Conservation (phyloP, 192 early-diverging fungal genomes). For the Backusella sp. region DNA sequence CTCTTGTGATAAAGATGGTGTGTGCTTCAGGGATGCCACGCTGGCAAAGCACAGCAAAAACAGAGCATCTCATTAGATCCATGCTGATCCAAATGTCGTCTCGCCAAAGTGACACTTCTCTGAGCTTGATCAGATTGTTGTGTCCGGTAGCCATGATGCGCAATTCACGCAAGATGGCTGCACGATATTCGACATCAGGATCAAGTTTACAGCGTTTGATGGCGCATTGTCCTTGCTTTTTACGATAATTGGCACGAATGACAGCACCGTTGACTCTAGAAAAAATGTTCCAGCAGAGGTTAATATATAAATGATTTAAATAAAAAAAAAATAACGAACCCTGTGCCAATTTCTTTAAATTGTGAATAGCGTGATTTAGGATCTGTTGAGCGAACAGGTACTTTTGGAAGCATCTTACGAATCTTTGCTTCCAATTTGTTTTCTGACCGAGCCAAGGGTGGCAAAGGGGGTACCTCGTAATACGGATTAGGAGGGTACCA, state of each 20-base stretch:
- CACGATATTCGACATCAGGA: conserved; percentile 35
- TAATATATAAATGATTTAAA: background rate
- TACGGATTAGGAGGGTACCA: conserved; percentile 37
- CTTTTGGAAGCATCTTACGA: conserved; percentile 30
- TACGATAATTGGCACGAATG: conserved; percentile 33
- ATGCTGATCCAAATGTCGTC: conserved; percentile 44
- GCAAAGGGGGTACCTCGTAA: conserved; percentile 31
- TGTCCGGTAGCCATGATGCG: conserved; percentile 38
- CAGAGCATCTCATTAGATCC: conserved; percentile 41
- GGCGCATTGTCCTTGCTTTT: conserved; percentile 30
- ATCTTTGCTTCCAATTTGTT: conserved; percentile 37
- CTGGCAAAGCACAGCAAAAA: conserved; percentile 40
- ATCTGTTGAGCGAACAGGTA: conserved; percentile 17
- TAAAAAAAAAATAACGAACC: background rate
- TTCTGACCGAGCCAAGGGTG: conserved; percentile 33
- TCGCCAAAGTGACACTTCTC: conserved; percentile 36
- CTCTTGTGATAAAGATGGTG: conserved; percentile 35
- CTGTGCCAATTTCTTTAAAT: conserved; percentile 36
- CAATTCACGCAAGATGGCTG: conserved; percentile 39
- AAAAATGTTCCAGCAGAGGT: background rate
- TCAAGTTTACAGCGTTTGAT: conserved; percentile 42
- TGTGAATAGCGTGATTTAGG: conserved; percentile 30
- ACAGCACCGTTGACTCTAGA: conserved; percentile 40
- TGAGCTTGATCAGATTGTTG: conserved; percentile 34
- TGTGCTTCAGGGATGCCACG: conserved; percentile 44